phyloP scores from a whole-genome alignment of 202 grass and related monocot genomes.

The Hordeum pubiflorum region DNA sequence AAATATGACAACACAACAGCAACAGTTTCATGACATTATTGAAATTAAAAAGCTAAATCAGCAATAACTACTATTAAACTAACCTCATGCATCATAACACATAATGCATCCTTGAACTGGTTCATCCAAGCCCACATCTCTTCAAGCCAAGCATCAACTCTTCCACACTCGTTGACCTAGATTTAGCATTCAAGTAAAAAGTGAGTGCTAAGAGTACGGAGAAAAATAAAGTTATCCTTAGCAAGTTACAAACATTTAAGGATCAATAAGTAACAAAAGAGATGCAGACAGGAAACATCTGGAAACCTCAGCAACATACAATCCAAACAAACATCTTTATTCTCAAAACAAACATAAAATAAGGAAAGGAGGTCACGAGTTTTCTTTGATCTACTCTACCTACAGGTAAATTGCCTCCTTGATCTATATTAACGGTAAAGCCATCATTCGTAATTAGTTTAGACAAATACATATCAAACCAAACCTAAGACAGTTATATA shows the following conservation, averaged over 20 bases:
- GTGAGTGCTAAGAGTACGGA: slow-evolving; percentile 17
- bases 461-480: slow-evolving; percentile 17
- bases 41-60: not conserved
- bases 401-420: not conserved
- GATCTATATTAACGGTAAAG: slow-evolving; percentile 13
- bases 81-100: slow-evolving; percentile 62
- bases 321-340: not conserved
- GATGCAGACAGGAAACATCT: slow-evolving; percentile 18
- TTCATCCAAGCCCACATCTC: slow-evolving; percentile 80
- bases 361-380: not conserved
- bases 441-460: not conserved
- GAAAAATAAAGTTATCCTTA: not conserved
- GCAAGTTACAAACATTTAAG: not conserved
- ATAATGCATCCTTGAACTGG: slow-evolving; percentile 73
- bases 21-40: slow-evolving; percentile 1
- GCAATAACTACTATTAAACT: slow-evolving; percentile 11
- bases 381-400: not conserved
- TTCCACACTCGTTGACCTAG: slow-evolving; percentile 64
- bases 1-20: not conserved
- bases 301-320: not conserved
- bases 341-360: slow-evolving; percentile 9
- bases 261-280: not conserved
- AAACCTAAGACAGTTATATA: not conserved
- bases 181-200: slow-evolving; percentile 32
- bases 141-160: slow-evolving; percentile 85